phyloP scores from a whole-genome alignment of 1,139 yeast genomes.

The Lodderomyces jiufengensis region DNA sequence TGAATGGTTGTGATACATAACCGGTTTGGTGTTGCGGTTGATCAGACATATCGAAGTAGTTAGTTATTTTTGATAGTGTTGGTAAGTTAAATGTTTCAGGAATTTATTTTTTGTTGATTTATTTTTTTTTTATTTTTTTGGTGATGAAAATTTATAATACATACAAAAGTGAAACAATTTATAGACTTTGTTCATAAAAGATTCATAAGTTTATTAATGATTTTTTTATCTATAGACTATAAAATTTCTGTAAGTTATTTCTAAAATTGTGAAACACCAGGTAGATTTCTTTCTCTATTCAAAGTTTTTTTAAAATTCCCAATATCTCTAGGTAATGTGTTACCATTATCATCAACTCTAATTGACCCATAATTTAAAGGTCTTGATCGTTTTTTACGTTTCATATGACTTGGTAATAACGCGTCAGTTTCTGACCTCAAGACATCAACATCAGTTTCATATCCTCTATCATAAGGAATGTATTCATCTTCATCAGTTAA shows the following conservation, averaged over 20 bases:
- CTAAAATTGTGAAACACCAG: constrained; percentile 16
- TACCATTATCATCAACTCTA: constrained; percentile 3
- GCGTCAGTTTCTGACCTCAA: constrained; percentile 30
- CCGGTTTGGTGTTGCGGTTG: constrained; percentile 1
- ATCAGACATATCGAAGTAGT: too few relatives aligned
- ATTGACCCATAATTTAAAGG: constrained; percentile 20
- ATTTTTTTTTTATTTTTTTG: constrained; percentile 4
- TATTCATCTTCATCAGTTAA: constrained; percentile 28
- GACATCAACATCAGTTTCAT: constrained; percentile 45
- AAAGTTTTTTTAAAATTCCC: constrained; percentile 23
- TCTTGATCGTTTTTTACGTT: constrained; percentile 14
- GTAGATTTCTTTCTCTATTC: constrained; percentile 35
- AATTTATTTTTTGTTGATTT: neutral
- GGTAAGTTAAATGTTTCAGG: neutral
- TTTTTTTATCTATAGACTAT: constrained; percentile 1
- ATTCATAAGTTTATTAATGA: neutral
- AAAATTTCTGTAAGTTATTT: too few relatives aligned
- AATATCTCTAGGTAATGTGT: constrained; percentile 23
- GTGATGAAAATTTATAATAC: neutral
- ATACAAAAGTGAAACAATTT: too few relatives aligned
- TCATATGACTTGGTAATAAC: constrained; percentile 26
- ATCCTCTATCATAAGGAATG: constrained; percentile 34
- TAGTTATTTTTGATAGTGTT: constrained; percentile 1
- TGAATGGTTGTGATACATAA: too few relatives aligned
- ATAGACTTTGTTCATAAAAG: neutral